Conservation (phyloP, 108 stramenopile genomes). For the Conticribra weissflogii region DNA sequence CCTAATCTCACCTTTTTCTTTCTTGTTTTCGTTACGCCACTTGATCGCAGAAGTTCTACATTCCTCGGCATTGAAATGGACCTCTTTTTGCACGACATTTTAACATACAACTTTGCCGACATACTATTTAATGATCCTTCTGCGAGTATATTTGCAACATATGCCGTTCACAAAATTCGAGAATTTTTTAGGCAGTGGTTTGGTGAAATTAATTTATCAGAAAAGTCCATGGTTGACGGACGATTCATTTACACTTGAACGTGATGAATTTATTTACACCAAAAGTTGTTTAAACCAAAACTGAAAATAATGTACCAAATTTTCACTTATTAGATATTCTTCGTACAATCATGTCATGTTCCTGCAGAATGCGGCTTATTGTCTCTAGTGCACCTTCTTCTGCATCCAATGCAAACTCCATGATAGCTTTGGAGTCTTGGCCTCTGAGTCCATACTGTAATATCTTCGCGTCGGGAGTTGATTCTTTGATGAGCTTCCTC, state of each 20-base stretch:
- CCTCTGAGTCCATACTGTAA: conserved; percentile 83
- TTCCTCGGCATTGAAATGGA: conserved; percentile 72
- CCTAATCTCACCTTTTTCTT: too few species aligned
- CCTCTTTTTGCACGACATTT: conserved; percentile 65
- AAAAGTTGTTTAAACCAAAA: too few species aligned
- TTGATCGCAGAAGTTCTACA: too few species aligned
- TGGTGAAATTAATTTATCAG: conserved; percentile 61
- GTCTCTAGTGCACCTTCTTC: conserved; percentile 20
- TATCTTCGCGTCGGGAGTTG: conserved; percentile 61
- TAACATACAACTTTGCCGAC: conserved; percentile 64
- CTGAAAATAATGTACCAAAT: too few species aligned
- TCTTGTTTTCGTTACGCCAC: too few species aligned
- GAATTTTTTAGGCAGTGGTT: conserved; percentile 31
- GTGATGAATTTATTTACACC: too few species aligned
- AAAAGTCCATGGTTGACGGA: conserved; percentile 64
- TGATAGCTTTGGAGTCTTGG: conserved; percentile 57
- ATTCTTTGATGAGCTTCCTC: conserved; percentile 62
- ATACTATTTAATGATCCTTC: conserved; percentile 57
- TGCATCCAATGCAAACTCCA: conserved; percentile 66
- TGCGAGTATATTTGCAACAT: conserved; percentile 54
- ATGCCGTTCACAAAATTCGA: conserved; percentile 56
- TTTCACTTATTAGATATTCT: conserved; percentile 18
- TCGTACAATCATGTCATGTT: conserved; percentile 26
- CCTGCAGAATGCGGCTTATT: conserved; percentile 28
- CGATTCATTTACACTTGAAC: conserved; percentile 45